Base-by-base conservation (phyloP, 768 basidiomycete species). In the Daedaleopsis sinensis region DNA sequence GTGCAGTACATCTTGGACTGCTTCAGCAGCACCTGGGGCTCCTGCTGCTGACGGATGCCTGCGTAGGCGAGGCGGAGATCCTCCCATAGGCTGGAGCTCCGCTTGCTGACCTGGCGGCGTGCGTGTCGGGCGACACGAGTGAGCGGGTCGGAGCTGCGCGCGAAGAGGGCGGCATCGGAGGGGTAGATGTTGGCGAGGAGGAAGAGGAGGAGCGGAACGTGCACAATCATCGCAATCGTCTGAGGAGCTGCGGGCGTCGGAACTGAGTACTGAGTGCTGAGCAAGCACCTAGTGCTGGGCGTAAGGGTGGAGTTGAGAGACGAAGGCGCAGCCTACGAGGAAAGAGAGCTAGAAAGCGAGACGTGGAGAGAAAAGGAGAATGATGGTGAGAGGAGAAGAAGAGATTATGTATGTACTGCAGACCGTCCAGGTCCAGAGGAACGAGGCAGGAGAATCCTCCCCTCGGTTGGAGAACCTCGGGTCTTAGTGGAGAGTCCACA, bases 41-140 rank as follows among this genome's bases (percentile, higher is more conserved):
- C 39, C 59, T 63, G 57, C 42, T 62, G 59, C 35, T 80, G 74
- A 12, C 87, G 76, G 24, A 88, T 74, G 23, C 81, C 78, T 21
- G 80, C 74, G 68, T 92, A 85, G 13, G 87, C 87, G 37, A 86
- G 68, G 32, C 89, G 87, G 58, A 93, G 78, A 72, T 93, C 91
- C 57, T 80, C 80, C 18, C 89, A 88, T 32, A 93, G 77, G 57
- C 73, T 80, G 50, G 82, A 80, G 44, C 88, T 90, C 58, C 83
- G 84, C 58, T 78, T 80, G 47, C 82, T 71, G 35, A 89, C 88
- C 59, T 78, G 76, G 32, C 76, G 77, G 69, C 88, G 89, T 36
- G 81, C 78, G 36, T 74, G 78, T 52, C 78, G 75, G 19, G 84
- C 66, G 55, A 79, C 76, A 67, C 81, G 74, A 65, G 75, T 74